Base-by-base conservation (phyloP, 371 early-diverging fungal genomes). In the Mortierella sp. region DNA sequence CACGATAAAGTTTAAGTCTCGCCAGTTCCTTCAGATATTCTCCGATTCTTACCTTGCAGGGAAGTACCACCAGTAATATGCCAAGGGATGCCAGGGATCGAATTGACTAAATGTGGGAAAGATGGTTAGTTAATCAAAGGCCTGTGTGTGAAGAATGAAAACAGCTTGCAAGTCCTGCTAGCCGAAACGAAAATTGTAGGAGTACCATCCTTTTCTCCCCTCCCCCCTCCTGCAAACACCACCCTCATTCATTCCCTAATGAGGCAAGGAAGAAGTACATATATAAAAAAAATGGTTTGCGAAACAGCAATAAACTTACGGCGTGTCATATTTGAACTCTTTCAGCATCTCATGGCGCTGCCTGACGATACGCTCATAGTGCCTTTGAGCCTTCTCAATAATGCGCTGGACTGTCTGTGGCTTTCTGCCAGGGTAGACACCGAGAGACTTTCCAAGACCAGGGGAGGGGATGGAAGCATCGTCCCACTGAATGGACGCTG, bases 21-120 rank as follows among this genome's bases (percentile, higher is more conserved):
- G 10, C 15, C 43, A 0, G n/a, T 43, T 7, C 43, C 15, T 15
- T 10, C 15, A 36, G 7, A 36, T 43, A 43, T 43, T 43, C n/a
- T 11, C 15, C 28, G 16, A 24, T n/a, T 45, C 21, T 53, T 70
- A 70, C 70, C 70, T 70, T 33, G 76, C 71, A n/a, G 76, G 76
- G 76, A 76, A 76, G 67, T 76, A 76, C 71, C 70, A 76, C 76
- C 76, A 76, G 43, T 57, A 76, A 43, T 76, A 76, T 55, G 63
- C 70, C 2, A 59, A 6, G 16, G 50, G 64, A 9, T 13, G 2
- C 76, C 76, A 76, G 3, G 76, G 71, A 28, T 76, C 47, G 58
- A 76, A 76, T 3, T 19, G 0, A 24, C 76, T 76, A 69, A 36
- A 38, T 38, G 21, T 38, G 21, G 15, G 60, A 19, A 58, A 52